Evolutionary conservation across 768 basidiomycete genomes (phyloP).

Genomic region (Fomitopsis pulvina): DNA sequence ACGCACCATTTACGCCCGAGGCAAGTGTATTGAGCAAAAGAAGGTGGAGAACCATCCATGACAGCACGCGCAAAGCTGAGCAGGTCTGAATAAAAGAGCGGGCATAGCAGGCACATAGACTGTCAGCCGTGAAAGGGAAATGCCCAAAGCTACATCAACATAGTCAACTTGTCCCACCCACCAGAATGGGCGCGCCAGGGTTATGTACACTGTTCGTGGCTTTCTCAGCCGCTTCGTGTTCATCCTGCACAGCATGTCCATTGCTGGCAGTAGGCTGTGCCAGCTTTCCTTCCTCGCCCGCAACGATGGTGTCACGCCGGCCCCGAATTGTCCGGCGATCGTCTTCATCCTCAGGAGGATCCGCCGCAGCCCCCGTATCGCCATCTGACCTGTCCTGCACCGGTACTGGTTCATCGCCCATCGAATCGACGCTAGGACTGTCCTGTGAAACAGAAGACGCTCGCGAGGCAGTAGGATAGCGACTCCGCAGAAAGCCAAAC

Average conservation of each 20-base stretch:
- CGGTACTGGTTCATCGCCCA: background rate
- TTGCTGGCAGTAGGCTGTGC: slow-evolving; percentile 19
- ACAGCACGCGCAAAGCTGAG: too few species aligned
- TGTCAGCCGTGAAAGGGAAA: too few species aligned
- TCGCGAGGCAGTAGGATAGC: slow-evolving; percentile 43
- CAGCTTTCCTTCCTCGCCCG: slow-evolving; percentile 16
- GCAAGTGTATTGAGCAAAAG: too few species aligned
- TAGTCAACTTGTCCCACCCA: background rate
- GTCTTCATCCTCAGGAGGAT: slow-evolving; percentile 18
- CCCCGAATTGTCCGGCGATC: slow-evolving; percentile 24
- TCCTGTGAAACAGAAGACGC: slow-evolving; percentile 2
- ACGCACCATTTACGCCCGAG: too few species aligned
- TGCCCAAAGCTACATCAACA: too few species aligned
- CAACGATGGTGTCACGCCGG: slow-evolving; percentile 8
- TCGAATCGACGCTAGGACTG: slow-evolving; percentile 7
- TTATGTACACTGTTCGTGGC: background rate
- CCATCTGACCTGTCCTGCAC: slow-evolving; percentile 16
- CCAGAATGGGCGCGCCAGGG: background rate
- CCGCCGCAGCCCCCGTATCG: slow-evolving; percentile 13
- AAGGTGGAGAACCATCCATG: too few species aligned
- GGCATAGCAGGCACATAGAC: too few species aligned
- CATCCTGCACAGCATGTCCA: slow-evolving; percentile 7
- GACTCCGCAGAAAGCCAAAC: slow-evolving; percentile 53
- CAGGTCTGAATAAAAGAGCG: too few species aligned
- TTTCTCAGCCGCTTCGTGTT: slow-evolving; percentile 12